Percentiles rank a stretch among this genome's conserved stretches.
phyloP scores from a whole-genome alignment of 192 early-diverging fungal genomes.

The Phycomyces nitens region DNA sequence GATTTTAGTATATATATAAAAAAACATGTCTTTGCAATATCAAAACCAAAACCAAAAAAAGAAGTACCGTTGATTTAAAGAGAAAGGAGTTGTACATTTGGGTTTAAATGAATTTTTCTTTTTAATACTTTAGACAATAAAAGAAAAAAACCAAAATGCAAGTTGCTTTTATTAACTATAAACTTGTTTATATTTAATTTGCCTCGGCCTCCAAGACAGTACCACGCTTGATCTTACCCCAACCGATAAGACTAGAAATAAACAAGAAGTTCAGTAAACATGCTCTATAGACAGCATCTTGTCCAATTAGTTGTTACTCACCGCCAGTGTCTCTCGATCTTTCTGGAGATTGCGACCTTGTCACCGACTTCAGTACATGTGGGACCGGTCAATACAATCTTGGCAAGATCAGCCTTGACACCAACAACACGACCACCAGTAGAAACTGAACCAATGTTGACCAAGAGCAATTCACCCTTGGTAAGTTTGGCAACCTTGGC shows the following conservation, averaged over 20 bases:
- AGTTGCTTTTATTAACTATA: constrained; percentile 5
- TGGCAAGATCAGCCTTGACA: constrained; percentile 93
- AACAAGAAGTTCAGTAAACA: neutral
- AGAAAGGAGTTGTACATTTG: too few relatives aligned
- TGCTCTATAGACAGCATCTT: too few relatives aligned
- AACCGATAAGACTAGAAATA: constrained; percentile 86
- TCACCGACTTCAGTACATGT: constrained; percentile 95
- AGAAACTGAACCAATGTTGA: constrained; percentile 94
- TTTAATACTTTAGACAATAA: neutral
- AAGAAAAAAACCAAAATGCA: neutral
- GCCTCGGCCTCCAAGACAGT: constrained; percentile 63
- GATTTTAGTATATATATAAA: too few relatives aligned
- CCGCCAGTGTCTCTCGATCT: constrained; percentile 98
- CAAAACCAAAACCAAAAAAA: too few relatives aligned
- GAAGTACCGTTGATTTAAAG: too few relatives aligned
- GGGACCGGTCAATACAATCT: constrained; percentile 85
- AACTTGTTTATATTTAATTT: constrained; percentile 21
- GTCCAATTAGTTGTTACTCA: too few relatives aligned
- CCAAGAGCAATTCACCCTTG: constrained; percentile 91
- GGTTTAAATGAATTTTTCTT: too few relatives aligned
- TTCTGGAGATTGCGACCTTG: constrained; percentile 91
- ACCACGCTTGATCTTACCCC: constrained; percentile 94
- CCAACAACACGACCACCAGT: constrained; percentile 92
- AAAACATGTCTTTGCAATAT: too few relatives aligned
- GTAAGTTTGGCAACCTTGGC: constrained; percentile 90